Conservation (phyloP, 1,284 basidiomycete genomes). For the Irpex sp. region DNA sequence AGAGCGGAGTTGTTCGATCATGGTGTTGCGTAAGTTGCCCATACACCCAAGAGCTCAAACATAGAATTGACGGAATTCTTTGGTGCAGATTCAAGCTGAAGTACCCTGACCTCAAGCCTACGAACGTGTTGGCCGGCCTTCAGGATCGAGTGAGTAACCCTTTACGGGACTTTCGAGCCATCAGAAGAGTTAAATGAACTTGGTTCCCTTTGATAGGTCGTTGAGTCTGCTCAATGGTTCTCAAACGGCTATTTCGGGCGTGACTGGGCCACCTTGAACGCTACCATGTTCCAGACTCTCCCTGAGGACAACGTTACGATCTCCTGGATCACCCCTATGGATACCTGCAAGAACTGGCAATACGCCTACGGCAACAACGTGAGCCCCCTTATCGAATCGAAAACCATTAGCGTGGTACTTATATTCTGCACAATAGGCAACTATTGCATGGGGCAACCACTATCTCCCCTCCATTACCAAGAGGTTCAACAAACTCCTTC, state of each 20-base stretch:
- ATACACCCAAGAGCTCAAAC: not conserved
- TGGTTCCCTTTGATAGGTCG: not conserved
- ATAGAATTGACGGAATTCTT: not conserved
- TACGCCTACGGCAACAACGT: conserved; percentile 35
- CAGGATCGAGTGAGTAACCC: conserved; percentile 32
- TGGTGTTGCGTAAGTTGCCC: conserved; percentile 33
- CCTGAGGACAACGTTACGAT: conserved; percentile 35
- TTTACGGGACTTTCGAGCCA: too few species aligned
- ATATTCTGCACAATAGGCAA: conserved; percentile 2
- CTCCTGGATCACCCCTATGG: conserved; percentile 42
- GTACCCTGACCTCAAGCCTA: conserved; percentile 35
- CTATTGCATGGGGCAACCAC: conserved; percentile 33
- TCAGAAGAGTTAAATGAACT: not conserved
- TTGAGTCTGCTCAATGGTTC: conserved; percentile 45
- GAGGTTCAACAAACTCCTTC: conserved; percentile 33
- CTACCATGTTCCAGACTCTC: conserved; percentile 34
- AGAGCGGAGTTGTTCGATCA: conserved; percentile 40
- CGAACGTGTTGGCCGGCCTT: conserved; percentile 36
- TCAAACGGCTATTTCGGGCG: conserved; percentile 40
- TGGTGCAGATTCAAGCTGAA: conserved; percentile 30
- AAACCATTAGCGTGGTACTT: too few species aligned
- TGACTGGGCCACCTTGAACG: conserved; percentile 26
- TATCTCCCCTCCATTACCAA: conserved; percentile 37
- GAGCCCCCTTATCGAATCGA: too few species aligned
- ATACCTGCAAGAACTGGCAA: conserved; percentile 38